phyloP scores from a whole-genome alignment of 176 grass and related monocot genomes.

The Carex kokanica region DNA sequence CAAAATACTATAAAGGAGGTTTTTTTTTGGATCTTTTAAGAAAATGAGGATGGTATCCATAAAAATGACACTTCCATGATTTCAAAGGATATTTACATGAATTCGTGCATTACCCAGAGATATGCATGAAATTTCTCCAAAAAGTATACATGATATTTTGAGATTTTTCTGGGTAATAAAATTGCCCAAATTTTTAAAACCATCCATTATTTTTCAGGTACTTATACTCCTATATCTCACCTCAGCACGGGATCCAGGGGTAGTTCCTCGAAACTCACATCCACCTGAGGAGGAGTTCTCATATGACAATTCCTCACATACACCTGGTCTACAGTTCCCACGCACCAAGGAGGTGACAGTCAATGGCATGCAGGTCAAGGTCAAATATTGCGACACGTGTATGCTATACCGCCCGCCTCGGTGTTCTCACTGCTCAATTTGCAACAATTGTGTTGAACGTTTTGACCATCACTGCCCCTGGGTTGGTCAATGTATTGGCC shows the following conservation, averaged over 20 bases:
- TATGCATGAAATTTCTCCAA: background rate
- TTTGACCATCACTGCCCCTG: constrained; percentile 98
- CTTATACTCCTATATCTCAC: constrained; percentile 83
- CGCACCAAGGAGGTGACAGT: constrained; percentile 69
- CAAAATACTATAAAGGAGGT: background rate
- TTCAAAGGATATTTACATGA: background rate
- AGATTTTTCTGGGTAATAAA: background rate
- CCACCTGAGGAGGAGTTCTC: constrained; percentile 84
- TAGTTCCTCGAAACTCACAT: constrained; percentile 76
- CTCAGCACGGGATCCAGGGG: constrained; percentile 89
- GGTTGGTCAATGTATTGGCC: constrained; percentile 95
- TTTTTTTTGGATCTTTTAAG: background rate
- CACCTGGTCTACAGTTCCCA: constrained; percentile 68
- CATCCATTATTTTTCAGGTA: constrained; percentile 53
- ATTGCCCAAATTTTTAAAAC: background rate
- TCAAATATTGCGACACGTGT: constrained; percentile 98
- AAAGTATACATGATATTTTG: background rate
- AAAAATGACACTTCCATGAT: background rate
- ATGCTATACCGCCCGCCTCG: constrained; percentile 91
- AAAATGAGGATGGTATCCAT: background rate
- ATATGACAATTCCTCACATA: constrained; percentile 54
- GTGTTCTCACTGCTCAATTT: constrained; percentile 87
- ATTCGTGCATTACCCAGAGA: background rate
- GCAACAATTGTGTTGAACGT: constrained; percentile 85
- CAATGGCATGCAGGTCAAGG: constrained; percentile 60